phyloP scores from a whole-genome alignment of 75 land plant genomes.

The Pseudotsuga menziesii region DNA sequence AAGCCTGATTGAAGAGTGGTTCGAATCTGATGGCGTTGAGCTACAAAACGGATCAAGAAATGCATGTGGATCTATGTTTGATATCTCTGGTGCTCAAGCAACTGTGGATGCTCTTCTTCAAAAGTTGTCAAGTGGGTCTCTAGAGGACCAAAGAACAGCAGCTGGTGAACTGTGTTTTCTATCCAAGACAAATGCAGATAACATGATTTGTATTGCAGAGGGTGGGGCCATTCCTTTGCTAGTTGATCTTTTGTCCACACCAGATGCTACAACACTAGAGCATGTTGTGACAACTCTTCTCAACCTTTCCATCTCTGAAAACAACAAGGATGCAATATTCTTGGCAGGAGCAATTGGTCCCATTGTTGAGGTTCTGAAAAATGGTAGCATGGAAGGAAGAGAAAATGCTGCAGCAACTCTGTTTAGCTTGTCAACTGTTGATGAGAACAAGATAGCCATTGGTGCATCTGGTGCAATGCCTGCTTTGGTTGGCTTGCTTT shows the following conservation, averaged over 20 bases:
- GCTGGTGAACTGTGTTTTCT: slow-evolving; percentile 70
- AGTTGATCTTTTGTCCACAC: slow-evolving; percentile 49
- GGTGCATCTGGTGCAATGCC: slow-evolving; percentile 76
- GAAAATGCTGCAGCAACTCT: slow-evolving; percentile 92
- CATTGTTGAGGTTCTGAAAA: slow-evolving; percentile 67
- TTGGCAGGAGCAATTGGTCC: slow-evolving; percentile 67
- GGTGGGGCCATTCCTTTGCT: slow-evolving; percentile 77
- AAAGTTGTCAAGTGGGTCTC: slow-evolving; percentile 28
- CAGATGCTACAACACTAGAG: slow-evolving; percentile 67
- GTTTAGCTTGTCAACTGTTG: slow-evolving; percentile 77
- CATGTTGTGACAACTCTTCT: slow-evolving; percentile 88
- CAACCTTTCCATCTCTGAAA: slow-evolving; percentile 74
- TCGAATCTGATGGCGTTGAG: slow-evolving; percentile 66
- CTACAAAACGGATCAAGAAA: slow-evolving; percentile 30
- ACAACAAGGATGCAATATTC: slow-evolving; percentile 71
- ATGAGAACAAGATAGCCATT: slow-evolving; percentile 77
- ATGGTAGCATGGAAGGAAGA: slow-evolving; percentile 79
- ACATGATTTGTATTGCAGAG: slow-evolving; percentile 76
- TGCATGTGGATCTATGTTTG: slow-evolving; percentile 8
- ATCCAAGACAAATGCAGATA: slow-evolving; percentile 79
- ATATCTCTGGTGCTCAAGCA: slow-evolving; percentile 31
- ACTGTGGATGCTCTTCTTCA: slow-evolving; percentile 23
- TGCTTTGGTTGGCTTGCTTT: slow-evolving; percentile 31
- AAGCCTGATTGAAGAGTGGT: slow-evolving; percentile 76
- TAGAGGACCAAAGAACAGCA: slow-evolving; percentile 60